A percentile compares a stretch with the other conserved stretches of the same genome.
Conservation (phyloP, 2,329 filamentous ascomycete species). For the Chrysosporium keratinophilum region DNA sequence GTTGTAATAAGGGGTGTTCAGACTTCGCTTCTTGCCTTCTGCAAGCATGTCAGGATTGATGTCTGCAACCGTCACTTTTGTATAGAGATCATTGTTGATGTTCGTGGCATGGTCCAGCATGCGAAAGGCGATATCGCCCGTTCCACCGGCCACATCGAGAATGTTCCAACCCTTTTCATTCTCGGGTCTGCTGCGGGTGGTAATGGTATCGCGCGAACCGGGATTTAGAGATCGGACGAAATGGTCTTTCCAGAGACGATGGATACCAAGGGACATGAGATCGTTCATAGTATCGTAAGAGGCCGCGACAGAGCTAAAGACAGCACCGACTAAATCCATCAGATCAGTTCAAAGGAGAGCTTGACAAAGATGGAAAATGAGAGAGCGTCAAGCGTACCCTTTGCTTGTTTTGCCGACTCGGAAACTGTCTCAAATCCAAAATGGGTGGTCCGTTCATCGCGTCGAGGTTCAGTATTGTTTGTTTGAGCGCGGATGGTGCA, state of each 20-base stretch:
- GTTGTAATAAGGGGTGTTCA: constrained; percentile 50
- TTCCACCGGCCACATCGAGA: constrained; percentile 93
- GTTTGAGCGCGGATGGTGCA: constrained; percentile 36
- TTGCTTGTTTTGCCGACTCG: constrained; percentile 64
- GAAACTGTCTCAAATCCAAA: constrained; percentile 83
- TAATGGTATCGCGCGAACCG: constrained; percentile 49
- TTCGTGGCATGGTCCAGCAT: constrained; percentile 79
- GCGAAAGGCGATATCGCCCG: constrained; percentile 94
- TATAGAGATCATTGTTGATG: constrained; percentile 67
- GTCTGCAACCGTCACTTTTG: constrained; percentile 82
- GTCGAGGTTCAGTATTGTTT: too few species aligned
- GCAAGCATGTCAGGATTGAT: constrained; percentile 93
- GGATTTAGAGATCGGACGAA: constrained; percentile 89
- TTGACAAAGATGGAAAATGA: background rate
- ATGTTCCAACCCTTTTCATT: constrained; percentile 53
- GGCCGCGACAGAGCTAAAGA: constrained; percentile 90
- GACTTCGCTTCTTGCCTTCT: constrained; percentile 71
- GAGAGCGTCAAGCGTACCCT: constrained; percentile 38
- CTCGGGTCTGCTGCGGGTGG: constrained; percentile 20
- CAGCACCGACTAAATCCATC: constrained; percentile 55
- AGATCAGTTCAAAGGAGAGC: constrained; percentile 1
- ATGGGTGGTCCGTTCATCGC: constrained; percentile 66
- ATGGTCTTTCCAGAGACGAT: constrained; percentile 94
- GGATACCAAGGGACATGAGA: constrained; percentile 94
- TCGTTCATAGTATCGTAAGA: constrained; percentile 99